Conservation (phyloP, 108 stramenopile species). For the Cylindrotheca fusiformis region DNA sequence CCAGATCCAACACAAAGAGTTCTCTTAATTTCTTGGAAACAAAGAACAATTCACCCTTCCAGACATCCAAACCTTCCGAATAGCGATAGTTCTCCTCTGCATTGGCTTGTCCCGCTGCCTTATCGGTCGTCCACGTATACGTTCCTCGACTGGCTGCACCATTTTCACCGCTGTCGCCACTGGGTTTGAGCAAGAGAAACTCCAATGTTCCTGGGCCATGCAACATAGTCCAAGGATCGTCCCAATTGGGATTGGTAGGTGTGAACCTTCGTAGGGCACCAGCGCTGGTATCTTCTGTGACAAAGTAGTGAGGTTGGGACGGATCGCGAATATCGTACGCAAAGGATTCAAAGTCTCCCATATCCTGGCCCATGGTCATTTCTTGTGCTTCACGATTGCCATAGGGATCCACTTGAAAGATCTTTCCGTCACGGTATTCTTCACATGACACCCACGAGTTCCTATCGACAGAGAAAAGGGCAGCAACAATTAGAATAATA, state of each 20-base stretch:
- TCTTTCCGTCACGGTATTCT: constrained; percentile 43
- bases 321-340: constrained; percentile 47
- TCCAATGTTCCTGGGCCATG: constrained; percentile 36
- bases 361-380: constrained; percentile 41
- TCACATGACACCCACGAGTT: constrained; percentile 65
- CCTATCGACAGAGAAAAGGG: constrained; percentile 6
- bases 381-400: constrained; percentile 36
- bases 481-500: too few relatives aligned
- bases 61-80: too few relatives aligned
- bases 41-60: too few relatives aligned
- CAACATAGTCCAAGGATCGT: constrained; percentile 41
- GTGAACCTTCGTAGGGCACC: constrained; percentile 46
- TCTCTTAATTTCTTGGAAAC: too few relatives aligned
- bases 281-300: constrained; percentile 46
- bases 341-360: constrained; percentile 50
- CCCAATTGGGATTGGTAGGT: constrained; percentile 20
- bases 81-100: too few relatives aligned
- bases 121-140: constrained; percentile 31
- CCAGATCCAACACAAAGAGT: too few relatives aligned
- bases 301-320: constrained; percentile 39
- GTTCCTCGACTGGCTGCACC: constrained; percentile 24
- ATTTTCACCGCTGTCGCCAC: too few relatives aligned
- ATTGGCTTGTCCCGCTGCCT: constrained; percentile 17
- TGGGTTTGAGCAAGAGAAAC: constrained; percentile 32
- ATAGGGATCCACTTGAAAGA: constrained; percentile 63